phyloP scores from a whole-genome alignment of 1,284 basidiomycete genomes.

The Naganishia sp. region DNA sequence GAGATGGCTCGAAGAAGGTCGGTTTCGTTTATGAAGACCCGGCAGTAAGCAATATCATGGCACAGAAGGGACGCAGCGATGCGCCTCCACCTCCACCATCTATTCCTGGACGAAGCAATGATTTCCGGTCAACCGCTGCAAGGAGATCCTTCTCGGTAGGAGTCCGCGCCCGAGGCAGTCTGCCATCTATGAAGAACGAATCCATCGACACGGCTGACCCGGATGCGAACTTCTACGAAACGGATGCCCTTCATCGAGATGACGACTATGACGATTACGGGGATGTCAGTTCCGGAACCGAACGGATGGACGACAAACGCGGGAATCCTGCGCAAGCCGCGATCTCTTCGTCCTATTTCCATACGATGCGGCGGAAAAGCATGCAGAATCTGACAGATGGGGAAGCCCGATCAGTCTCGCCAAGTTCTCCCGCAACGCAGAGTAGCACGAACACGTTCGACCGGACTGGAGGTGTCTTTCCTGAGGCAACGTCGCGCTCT shows the following conservation, averaged over 20 bases:
- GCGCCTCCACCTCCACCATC: neutral
- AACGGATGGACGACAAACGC: neutral
- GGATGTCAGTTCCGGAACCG: neutral
- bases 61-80: conserved; percentile 9
- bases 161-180: conserved; percentile 5
- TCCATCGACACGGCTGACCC: conserved; percentile 31
- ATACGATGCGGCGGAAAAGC: conserved; percentile 1
- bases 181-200: conserved; percentile 18
- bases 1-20: conserved; percentile 1
- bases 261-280: conserved; percentile 24
- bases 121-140: conserved; percentile 4
- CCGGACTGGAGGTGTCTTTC: neutral
- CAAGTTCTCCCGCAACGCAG: conserved; percentile 3
- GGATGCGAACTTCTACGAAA: conserved; percentile 33
- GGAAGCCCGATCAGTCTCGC: conserved; percentile 2
- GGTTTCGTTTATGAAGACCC: conserved; percentile 22
- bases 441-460: neutral
- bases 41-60: conserved; percentile 7
- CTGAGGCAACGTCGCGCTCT: neutral
- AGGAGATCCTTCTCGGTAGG: conserved; percentile 15
- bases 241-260: conserved; percentile 26
- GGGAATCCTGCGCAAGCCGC: neutral
- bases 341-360: conserved; percentile 2
- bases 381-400: neutral
- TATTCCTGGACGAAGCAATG: neutral